Percentiles rank a stretch among this genome's conserved stretches.
Evolutionary conservation across 768 basidiomycete species (phyloP).

Genomic region (Calocera viscosa): DNA sequence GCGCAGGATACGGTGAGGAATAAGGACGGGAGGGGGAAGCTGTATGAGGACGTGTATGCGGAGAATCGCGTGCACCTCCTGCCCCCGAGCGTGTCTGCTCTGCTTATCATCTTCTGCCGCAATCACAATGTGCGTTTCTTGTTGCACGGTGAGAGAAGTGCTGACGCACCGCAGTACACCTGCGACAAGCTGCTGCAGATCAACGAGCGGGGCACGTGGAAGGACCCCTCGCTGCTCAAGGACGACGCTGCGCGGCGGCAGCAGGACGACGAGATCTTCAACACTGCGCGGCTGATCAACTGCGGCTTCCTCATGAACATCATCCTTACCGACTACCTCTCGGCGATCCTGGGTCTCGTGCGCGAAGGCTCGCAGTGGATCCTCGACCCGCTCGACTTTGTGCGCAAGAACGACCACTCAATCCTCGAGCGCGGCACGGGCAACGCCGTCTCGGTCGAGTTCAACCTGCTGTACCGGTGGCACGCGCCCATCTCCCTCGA

Average conservation of each 20-base stretch:
- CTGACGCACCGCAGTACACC: conserved; percentile 37
- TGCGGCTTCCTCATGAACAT: conserved; percentile 45
- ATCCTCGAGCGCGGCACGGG: conserved; percentile 44
- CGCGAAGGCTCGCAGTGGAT: conserved; percentile 54
- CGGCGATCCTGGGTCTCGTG: conserved; percentile 57
- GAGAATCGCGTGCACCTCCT: conserved; percentile 67
- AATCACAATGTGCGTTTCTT: conserved; percentile 36
- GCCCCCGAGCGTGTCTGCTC: conserved; percentile 59
- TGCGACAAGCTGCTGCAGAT: conserved; percentile 64
- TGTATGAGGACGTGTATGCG: conserved; percentile 61
- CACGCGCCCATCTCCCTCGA: conserved; percentile 46
- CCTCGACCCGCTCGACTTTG: conserved; percentile 53
- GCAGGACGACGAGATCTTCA: conserved; percentile 71
- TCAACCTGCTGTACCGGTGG: conserved; percentile 72
- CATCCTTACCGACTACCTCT: conserved; percentile 64
- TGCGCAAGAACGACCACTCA: conserved; percentile 40
- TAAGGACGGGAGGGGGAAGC: conserved; percentile 46
- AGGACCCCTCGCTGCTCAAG: conserved; percentile 33
- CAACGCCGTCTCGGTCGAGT: conserved; percentile 26
- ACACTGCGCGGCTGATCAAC: conserved; percentile 65
- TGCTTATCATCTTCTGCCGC: conserved; percentile 80
- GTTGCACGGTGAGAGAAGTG: neutral
- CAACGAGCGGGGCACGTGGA: conserved; percentile 59
- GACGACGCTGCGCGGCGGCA: neutral
- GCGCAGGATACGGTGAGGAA: conserved; percentile 43